These are phyloP conservation scores for Massospora cicadina DNA, from an alignment of 371 early-diverging fungal genomes.

Conservation along the genomic window DNA sequence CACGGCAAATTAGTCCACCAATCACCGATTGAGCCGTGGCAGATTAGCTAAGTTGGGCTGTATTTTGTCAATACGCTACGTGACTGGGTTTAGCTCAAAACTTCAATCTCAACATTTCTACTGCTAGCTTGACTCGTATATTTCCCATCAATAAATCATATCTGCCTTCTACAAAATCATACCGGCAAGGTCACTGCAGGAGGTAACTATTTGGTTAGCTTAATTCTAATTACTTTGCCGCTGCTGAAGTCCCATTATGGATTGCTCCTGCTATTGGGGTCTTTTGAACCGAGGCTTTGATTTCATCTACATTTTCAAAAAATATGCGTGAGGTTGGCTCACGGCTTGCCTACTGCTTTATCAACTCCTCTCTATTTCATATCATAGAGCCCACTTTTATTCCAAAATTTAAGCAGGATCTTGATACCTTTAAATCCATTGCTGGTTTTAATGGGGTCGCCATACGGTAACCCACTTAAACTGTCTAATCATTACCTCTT, in stretches of 20 bases:
- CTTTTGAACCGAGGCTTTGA: neutral
- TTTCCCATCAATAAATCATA: neutral
- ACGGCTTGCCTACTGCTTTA: neutral
- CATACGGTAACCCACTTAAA: neutral
- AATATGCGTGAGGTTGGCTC: neutral
- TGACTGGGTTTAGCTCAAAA: neutral
- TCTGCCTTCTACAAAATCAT: neutral
- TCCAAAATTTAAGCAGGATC: neutral
- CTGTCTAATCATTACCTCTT: neutral
- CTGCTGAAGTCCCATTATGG: neutral
- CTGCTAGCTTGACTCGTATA: neutral
- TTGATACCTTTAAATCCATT: neutral
- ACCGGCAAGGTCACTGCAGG: neutral
- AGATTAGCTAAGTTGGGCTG: neutral
- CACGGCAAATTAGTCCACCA: neutral
- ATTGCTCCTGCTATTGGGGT: constrained; percentile 7
- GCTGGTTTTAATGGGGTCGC: neutral
- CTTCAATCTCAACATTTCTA: neutral
- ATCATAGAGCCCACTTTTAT: neutral
- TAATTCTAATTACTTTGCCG: neutral
- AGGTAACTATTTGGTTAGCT: neutral
- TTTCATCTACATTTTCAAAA: constrained; percentile 9
- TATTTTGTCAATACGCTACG: neutral
- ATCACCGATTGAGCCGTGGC: neutral
- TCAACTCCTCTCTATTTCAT: neutral